phyloP scores from a whole-genome alignment of 257 asterid genomes.

The Striga asiatica region DNA sequence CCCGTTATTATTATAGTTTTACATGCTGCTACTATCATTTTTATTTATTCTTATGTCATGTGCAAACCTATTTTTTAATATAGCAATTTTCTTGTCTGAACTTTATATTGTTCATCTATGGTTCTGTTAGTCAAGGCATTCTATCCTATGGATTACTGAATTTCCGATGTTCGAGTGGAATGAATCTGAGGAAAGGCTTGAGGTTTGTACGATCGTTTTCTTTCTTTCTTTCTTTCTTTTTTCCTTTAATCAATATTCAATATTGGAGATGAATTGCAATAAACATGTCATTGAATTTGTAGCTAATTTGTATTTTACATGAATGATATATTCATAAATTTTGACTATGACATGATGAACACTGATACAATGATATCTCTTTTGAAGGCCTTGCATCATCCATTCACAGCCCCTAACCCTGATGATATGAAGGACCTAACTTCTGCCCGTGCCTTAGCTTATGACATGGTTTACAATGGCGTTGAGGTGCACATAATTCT shows the following conservation, averaged over 20 bases:
- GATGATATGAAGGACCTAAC: constrained; percentile 78
- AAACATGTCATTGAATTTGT: too few species aligned
- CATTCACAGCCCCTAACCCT: constrained; percentile 96
- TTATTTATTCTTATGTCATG: neutral
- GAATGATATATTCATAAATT: too few species aligned
- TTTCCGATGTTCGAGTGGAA: constrained; percentile 99
- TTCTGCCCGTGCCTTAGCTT: constrained; percentile 94
- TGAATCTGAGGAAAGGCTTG: constrained; percentile 77
- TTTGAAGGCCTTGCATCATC: constrained; percentile 90
- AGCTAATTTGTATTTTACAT: neutral
- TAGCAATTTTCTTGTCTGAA: constrained; percentile 15
- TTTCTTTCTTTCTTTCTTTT: too few species aligned
- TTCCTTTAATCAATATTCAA: too few species aligned
- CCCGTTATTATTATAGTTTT: too few species aligned
- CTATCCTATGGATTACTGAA: constrained; percentile 96
- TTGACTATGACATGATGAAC: too few species aligned
- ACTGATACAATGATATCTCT: neutral
- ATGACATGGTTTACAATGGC: constrained; percentile 98
- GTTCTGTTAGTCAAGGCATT: constrained; percentile 58
- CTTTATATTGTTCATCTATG: constrained; percentile 9
- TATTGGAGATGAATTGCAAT: too few species aligned
- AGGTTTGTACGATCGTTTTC: constrained; percentile 46
- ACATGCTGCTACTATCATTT: neutral
- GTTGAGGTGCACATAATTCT: constrained; percentile 55
- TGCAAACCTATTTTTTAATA: neutral